Conservation (phyloP, 2,329 filamentous ascomycete species). For the Beauveria sp. region DNA sequence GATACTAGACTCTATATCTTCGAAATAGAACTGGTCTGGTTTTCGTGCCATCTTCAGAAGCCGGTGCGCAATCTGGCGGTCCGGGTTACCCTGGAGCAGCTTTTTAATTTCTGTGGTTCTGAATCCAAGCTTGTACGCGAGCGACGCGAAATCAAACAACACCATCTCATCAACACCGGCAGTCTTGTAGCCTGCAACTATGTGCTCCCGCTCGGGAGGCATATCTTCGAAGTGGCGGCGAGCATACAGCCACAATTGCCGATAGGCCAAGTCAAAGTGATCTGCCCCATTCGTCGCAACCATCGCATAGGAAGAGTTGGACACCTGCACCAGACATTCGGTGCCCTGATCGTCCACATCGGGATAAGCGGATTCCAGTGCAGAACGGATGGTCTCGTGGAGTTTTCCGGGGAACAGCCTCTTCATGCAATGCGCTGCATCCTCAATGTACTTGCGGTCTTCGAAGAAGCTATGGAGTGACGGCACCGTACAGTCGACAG, state of each 20-base stretch:
- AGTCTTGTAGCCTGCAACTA: neutral
- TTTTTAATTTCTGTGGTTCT: slow-evolving; percentile 8
- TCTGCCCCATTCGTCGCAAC: neutral
- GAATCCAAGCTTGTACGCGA: slow-evolving; percentile 10
- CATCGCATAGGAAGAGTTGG: no score
- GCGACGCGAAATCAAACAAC: slow-evolving; percentile 7
- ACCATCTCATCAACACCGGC: slow-evolving; percentile 4
- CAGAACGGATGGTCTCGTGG: neutral
- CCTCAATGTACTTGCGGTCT: neutral
- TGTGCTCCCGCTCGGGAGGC: neutral
- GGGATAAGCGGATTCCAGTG: neutral
- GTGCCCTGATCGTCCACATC: no score
- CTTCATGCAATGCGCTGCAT: neutral
- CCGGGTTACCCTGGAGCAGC: neutral
- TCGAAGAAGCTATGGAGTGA: neutral
- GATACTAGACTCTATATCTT: neutral
- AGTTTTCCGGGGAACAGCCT: neutral
- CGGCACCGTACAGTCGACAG: neutral
- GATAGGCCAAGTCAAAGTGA: slow-evolving; percentile 9
- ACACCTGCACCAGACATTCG: no score
- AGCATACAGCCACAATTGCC: slow-evolving; percentile 11
- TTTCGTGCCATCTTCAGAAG: slow-evolving; percentile 1
- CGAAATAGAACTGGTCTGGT: neutral
- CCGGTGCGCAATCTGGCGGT: slow-evolving; percentile 1
- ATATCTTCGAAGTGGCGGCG: slow-evolving; percentile 10